Conservation (phyloP, 176 grass and related monocot genomes). For the Phragmites australis region DNA sequence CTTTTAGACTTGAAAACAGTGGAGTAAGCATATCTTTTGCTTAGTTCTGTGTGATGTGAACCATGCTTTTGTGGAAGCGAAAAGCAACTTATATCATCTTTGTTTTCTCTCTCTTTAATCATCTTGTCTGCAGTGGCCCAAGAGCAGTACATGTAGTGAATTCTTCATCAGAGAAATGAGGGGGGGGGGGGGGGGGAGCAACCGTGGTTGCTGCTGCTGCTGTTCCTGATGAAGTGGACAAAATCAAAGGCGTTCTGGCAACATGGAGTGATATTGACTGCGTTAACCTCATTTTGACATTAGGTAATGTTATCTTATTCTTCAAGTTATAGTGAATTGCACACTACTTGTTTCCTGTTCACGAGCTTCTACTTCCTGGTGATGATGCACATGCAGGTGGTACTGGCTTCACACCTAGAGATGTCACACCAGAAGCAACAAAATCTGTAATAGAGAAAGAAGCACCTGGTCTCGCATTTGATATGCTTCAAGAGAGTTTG, state of each 20-base stretch:
- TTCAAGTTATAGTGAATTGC: conserved; percentile 1
- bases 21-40: not conserved
- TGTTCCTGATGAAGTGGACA: conserved; percentile 86
- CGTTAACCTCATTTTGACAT: conserved; percentile 82
- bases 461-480: conserved; percentile 71
- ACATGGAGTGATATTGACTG: conserved; percentile 69
- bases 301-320: conserved; percentile 58
- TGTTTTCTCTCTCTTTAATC: not conserved
- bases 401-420: conserved; percentile 90
- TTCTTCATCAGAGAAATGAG: conserved; percentile 81
- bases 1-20: not conserved
- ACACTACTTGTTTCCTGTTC: conserved; percentile 8
- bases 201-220: conserved; percentile 74
- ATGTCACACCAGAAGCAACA: conserved; percentile 90
- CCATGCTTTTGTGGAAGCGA: not conserved
- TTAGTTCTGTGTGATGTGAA: not conserved
- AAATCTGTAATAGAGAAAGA: conserved; percentile 89
- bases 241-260: conserved; percentile 69
- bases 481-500: conserved; percentile 91
- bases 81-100: not conserved
- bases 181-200: conserved; percentile 76
- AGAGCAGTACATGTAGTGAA: conserved; percentile 87
- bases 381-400: conserved; percentile 55
- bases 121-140: conserved; percentile 61
- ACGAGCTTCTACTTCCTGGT: conserved; percentile 14